Evolutionary conservation across 495 filamentous ascomycete species (phyloP).

Genomic region (Stereocaulon alpinum): DNA sequence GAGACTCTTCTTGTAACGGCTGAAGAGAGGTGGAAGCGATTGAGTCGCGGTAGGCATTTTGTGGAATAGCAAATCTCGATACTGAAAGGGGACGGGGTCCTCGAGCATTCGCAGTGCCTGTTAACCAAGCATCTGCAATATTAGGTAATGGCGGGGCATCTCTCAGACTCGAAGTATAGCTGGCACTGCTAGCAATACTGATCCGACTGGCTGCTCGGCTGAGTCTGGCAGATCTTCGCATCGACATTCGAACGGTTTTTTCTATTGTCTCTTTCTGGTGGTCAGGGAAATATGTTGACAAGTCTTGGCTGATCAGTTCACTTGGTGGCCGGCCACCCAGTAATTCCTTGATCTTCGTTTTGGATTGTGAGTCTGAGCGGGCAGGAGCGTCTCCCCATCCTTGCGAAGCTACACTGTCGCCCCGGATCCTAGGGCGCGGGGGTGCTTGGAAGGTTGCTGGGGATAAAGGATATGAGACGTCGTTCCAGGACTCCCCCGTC

Average conservation of each 20-base stretch:
- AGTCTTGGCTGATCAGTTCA: constrained; percentile 91
- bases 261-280: constrained; percentile 89
- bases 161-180: constrained; percentile 79
- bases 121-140: constrained; percentile 89
- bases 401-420: constrained; percentile 39
- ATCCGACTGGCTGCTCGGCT: constrained; percentile 86
- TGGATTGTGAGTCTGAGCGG: constrained; percentile 31
- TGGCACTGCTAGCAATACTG: constrained; percentile 87
- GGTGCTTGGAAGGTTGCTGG: constrained; percentile 49
- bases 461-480: constrained; percentile 72
- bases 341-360: constrained; percentile 60
- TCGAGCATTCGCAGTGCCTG: constrained; percentile 32
- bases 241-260: constrained; percentile 80
- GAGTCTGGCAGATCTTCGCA: constrained; percentile 77
- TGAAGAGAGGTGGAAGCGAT: constrained; percentile 81
- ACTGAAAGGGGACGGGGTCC: constrained; percentile 53
- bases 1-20: constrained; percentile 82
- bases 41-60: constrained; percentile 67
- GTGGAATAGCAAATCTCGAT: constrained; percentile 46
- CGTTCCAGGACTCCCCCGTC: constrained; percentile 73
- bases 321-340: constrained; percentile 88
- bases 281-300: constrained; percentile 94
- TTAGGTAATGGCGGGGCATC: constrained; percentile 90
- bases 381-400: constrained; percentile 49
- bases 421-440: constrained; percentile 41